phyloP scores from a whole-genome alignment of 2,329 filamentous ascomycete genomes.

The Dactylellina haptotyla region DNA sequence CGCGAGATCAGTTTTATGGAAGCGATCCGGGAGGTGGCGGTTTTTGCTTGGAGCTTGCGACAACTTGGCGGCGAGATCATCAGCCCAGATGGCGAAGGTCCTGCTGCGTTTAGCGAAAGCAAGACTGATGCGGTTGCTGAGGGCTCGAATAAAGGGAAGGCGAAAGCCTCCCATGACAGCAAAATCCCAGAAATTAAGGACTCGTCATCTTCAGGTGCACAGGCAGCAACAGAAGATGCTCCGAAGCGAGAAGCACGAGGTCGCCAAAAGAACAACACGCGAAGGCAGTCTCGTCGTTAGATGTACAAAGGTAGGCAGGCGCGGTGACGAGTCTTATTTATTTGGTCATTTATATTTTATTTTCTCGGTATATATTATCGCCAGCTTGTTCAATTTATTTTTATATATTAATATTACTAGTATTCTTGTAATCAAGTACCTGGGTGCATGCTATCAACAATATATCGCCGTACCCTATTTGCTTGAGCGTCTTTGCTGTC shows the following conservation, averaged over 20 bases:
- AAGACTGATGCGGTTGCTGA: not conserved
- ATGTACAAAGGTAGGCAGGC: not conserved
- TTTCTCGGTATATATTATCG: no score
- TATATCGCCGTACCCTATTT: no score
- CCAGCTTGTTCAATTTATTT: no score
- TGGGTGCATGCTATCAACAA: no score
- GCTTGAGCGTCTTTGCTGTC: no score
- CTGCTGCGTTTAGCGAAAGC: not conserved
- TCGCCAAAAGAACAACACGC: constrained; percentile 11
- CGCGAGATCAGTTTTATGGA: constrained; percentile 75
- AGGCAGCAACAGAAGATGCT: not conserved
- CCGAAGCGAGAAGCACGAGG: constrained; percentile 18
- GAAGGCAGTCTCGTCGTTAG: constrained; percentile 19
- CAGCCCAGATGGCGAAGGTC: constrained; percentile 4
- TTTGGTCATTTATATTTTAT: no score
- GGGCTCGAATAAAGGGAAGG: not conserved
- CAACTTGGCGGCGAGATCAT: constrained; percentile 48
- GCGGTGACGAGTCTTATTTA: no score
- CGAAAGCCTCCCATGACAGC: not conserved
- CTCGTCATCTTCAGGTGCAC: not conserved
- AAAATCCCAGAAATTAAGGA: no score
- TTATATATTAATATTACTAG: no score
- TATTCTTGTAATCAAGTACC: no score
- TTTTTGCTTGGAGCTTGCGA: constrained; percentile 82
- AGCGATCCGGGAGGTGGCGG: constrained; percentile 82